phyloP scores from a whole-genome alignment of 352 stramenopile genomes.

The Phytopythium cucurbitacearum region DNA sequence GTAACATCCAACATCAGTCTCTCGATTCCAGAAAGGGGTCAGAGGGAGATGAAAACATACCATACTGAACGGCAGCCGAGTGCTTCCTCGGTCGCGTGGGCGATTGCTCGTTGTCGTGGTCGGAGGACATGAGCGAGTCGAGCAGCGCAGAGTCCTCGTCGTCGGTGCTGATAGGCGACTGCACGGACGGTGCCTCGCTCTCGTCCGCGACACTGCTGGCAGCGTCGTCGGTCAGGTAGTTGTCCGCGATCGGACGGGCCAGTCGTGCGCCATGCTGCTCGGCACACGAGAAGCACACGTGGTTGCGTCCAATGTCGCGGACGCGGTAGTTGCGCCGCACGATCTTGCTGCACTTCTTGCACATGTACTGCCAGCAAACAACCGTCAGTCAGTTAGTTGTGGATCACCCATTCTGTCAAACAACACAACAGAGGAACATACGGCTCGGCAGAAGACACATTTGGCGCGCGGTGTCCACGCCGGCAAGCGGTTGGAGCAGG shows the following conservation, averaged over 20 bases:
- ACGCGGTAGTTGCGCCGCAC: slow-evolving; percentile 57
- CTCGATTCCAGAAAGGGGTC: no score
- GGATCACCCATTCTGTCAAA: neutral
- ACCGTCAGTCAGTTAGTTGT: slow-evolving; percentile 1
- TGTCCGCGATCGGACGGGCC: slow-evolving; percentile 8
- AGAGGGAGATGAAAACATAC: no score
- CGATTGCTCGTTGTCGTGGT: no score
- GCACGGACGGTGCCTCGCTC: slow-evolving; percentile 2
- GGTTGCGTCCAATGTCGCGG: slow-evolving; percentile 23
- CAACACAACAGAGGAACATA: slow-evolving; percentile 23
- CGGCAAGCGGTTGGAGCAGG: slow-evolving; percentile 55
- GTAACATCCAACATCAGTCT: no score
- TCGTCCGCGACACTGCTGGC: slow-evolving; percentile 1
- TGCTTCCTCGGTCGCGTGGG: no score
- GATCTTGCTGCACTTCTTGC: slow-evolving; percentile 61
- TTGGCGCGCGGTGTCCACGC: slow-evolving; percentile 53
- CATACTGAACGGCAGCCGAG: no score
- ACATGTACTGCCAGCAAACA: slow-evolving; percentile 45
- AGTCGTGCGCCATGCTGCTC: slow-evolving; percentile 34
- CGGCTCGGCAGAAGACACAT: slow-evolving; percentile 55
- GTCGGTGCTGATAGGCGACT: neutral
- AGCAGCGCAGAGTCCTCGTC: neutral
- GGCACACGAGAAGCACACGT: slow-evolving; percentile 57
- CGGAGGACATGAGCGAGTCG: no score
- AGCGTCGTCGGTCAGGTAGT: slow-evolving; percentile 1